These are phyloP conservation scores for Fomitopsis schrenkii DNA, from an alignment of 1,284 basidiomycete genomes.

Conservation along the genomic window DNA sequence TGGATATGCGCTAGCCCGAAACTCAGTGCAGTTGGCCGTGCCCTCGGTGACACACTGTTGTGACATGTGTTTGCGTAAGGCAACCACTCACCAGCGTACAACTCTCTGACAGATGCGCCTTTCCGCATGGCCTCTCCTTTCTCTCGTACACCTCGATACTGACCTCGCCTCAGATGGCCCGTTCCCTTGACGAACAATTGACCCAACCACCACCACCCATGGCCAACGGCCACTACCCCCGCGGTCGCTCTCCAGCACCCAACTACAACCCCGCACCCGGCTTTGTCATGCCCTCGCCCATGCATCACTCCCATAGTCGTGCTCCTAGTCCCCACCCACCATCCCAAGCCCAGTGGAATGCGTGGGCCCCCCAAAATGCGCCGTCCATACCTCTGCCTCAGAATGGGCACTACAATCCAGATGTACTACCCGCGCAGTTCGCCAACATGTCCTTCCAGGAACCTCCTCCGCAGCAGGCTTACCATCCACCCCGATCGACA, in stretches of 20 bases:
- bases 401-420: constrained; percentile 6
- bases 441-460: constrained; percentile 14
- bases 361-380: constrained; percentile 25
- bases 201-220: constrained; percentile 13
- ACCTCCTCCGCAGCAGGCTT: not conserved
- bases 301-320: constrained; percentile 14
- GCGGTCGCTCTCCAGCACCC: constrained; percentile 12
- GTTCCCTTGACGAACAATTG: constrained; percentile 39
- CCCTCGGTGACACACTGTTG: too few relatives aligned
- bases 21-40: too few relatives aligned
- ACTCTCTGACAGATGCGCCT: not conserved
- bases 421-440: constrained; percentile 17
- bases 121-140: not conserved
- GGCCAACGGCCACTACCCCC: constrained; percentile 9
- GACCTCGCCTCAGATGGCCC: constrained; percentile 52
- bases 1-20: too few relatives aligned
- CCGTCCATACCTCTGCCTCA: constrained; percentile 13
- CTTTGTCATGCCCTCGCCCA: constrained; percentile 17
- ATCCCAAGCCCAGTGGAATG: constrained; percentile 27
- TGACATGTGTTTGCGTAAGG: too few relatives aligned
- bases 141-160: not conserved
- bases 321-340: constrained; percentile 25
- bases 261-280: constrained; percentile 18
- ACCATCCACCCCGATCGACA: constrained; percentile 4
- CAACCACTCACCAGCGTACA: too few relatives aligned